Evolutionary conservation across 2,329 filamentous ascomycete species (phyloP), one percentile per base, ranked within the genome.

Genomic region (Penicillium hesseltinei): DNA sequence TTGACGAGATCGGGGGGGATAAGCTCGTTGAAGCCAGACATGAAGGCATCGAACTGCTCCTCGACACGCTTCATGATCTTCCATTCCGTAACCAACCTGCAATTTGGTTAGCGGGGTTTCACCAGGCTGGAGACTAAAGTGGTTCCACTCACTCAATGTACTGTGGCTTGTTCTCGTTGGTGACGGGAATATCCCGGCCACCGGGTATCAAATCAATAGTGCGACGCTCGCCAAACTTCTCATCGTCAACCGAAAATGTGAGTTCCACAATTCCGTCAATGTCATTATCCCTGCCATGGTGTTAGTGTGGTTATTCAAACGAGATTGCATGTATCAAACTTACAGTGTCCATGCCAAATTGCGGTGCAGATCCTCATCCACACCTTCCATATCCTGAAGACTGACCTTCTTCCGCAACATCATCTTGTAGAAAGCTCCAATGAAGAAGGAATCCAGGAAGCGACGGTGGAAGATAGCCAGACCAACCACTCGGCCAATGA

Each of bases 401-500:
- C 88, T 81, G 31, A 99, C 94, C 69, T 91, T 88, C 83, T 97
- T 99, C 74, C 90, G 88, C 61, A 99, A 79, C 72, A 99, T 89
- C 94, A 99, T 99, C 84, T 99, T 99, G 84, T 99, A 99, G 71
- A 99, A 88, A 31, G 94, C 94, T 48, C 94, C 94, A 72, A 99
- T 97, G 77, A 99, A 99, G 82, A 99, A 99, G 35, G 94, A 95
- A 74, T 99, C 94, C 62, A 99, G 80, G 83, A 99, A 99, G 50
- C 94, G 88, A 57, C 94, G 86, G 77, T 99, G 94, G 87, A 99
- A 99, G 71, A 99, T 99, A 60, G 94, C 93, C 66, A 99, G 78
- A 59, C 94, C 94, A 58, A 99, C 94, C 29, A 99, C 94, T 59
- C 94, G 91, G 48, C 94, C 94, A 70, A 99, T 99, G 73, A 99